Percentiles rank a stretch among this genome's conserved stretches.
Evolutionary conservation across 345 rosid genomes (phyloP).

Genomic region (Luvunga scandens): DNA sequence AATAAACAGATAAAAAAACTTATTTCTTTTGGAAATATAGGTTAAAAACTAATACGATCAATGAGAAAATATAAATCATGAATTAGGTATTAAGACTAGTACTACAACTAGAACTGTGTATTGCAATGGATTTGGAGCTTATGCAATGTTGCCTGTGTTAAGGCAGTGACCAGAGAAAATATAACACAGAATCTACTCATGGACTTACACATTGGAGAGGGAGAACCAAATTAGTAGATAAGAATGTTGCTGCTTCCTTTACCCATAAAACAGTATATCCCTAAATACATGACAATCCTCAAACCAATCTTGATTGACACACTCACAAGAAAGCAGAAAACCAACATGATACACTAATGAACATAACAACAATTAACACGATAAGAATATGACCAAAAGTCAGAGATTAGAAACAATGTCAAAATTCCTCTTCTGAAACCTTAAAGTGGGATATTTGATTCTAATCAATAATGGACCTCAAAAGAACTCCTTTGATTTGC

Average conservation of each 20-base stretch:
- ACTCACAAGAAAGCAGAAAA: background rate
- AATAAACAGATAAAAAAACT: background rate
- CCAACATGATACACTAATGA: background rate
- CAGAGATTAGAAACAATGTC: background rate
- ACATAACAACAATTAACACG: background rate
- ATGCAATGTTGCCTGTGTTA: background rate
- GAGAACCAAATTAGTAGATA: background rate
- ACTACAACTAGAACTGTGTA: background rate
- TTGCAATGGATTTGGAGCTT: background rate
- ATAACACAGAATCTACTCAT: background rate
- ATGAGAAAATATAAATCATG: background rate
- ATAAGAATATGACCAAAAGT: background rate
- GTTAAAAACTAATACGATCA: background rate
- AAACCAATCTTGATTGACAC: background rate
- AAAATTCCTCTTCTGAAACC: background rate
- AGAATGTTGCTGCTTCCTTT: background rate
- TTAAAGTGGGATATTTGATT: background rate
- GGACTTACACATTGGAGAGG: background rate
- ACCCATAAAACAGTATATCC: background rate
- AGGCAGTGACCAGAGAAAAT: background rate
- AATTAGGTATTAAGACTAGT: background rate
- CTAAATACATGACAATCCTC: background rate
- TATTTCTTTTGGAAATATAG: background rate
- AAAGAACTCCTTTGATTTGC: background rate
- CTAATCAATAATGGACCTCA: background rate